Percentiles rank a stretch among this genome's conserved stretches.
phyloP scores from a whole-genome alignment of 2,329 filamentous ascomycete species.

The Cladophialophora carrionii region DNA sequence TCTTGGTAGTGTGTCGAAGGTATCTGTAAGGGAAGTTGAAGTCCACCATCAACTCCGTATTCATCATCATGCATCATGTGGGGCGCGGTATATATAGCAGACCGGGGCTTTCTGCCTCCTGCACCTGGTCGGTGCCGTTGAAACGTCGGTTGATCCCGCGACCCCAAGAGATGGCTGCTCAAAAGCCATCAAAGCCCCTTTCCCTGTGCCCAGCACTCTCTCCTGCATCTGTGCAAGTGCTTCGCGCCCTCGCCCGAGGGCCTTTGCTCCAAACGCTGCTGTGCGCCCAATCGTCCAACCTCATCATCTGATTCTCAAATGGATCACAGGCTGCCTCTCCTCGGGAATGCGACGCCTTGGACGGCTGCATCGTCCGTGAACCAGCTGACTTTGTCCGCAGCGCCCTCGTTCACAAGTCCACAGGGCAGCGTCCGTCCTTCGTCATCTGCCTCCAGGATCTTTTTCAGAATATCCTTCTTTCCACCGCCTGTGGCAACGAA shows the following conservation, averaged over 20 bases:
- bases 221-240: not conserved
- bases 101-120: not conserved
- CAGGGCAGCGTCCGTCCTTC: constrained; percentile 77
- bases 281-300: not conserved
- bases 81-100: not conserved
- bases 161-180: constrained; percentile 19
- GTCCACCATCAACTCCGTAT: not conserved
- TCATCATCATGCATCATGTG: not conserved
- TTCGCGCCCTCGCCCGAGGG: not conserved
- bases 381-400: constrained; percentile 88
- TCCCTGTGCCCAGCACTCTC: not conserved
- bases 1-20: not conserved
- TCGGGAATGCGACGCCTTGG: constrained; percentile 80
- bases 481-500: constrained; percentile 88
- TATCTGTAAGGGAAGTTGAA: not conserved
- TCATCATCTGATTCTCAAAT: not conserved
- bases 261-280: not conserved
- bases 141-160: not conserved
- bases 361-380: constrained; percentile 87
- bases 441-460: constrained; percentile 77
- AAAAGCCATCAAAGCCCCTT: constrained; percentile 24
- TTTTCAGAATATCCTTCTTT: constrained; percentile 90
- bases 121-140: not conserved
- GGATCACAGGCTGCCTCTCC: constrained; percentile 66
- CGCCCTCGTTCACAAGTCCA: constrained; percentile 80